Evolutionary conservation across 257 asterid genomes (phyloP), one percentile per base, ranked within the genome.

Genomic region (Jacaranda mimosifolia): DNA sequence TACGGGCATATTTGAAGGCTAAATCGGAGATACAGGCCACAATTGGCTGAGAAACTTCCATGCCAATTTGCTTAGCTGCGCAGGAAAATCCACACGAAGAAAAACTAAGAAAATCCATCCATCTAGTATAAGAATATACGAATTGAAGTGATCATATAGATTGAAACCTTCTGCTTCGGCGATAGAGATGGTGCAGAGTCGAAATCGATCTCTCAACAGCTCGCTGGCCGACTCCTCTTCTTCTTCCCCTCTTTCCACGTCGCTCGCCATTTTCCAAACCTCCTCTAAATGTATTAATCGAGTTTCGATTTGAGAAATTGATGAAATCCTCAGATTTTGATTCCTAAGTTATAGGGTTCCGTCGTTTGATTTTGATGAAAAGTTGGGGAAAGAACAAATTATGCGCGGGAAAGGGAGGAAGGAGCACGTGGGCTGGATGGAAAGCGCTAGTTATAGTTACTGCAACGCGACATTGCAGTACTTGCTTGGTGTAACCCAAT

Each of bases 1-100:
- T 87, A 90, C 98, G 95, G 12, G 97, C 88, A 75, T 81, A 93
- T 88, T 91, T 96, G 86, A 91, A 96, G 79, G 97, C 97, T 80
- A 93, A 80, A 82, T 93, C 94, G 42, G 97, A 90, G 73, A 96
- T 46, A 63, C 97, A 96, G 7, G 96, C 77, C 90, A 90, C 82
- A 75, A 96, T 90, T 4, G 96, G 91, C 81, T 81, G 94, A 75
- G 97, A 91, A 83, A 91, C 79, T 78, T 89, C 97, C 97, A 96
- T 84, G 63, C 88, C 93, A 58, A 72, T 84, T 85, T 83, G 85
- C 83, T 91, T 91, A 26, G 97, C 97, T 94, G 91, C 55, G 59
- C 73, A 80, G 7, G 17, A 48, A 77, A 78, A 19, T 48, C 39
- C 7, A 65, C 46, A 32, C 59, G 8, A 63, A 15, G 13, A 65